Conservation (phyloP, 129 eudicot genomes). For the Tanacetum coccineum region DNA sequence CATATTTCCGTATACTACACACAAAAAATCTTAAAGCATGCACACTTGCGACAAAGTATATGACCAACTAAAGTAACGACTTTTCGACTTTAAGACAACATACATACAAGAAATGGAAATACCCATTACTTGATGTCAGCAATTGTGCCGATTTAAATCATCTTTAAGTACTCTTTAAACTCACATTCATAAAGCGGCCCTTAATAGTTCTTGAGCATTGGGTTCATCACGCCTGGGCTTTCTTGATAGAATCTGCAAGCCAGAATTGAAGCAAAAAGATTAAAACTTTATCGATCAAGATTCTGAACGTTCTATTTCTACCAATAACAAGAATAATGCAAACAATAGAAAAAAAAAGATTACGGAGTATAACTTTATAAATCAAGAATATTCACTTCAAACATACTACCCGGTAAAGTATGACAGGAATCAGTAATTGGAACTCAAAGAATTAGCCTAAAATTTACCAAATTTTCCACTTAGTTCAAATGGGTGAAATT, state of each 20-base stretch:
- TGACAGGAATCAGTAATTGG: background rate
- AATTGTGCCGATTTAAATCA: conserved; percentile 22
- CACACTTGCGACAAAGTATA: conserved; percentile 40
- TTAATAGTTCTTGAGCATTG: conserved; percentile 27
- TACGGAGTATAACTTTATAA: too few species aligned
- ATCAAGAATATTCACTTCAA: background rate
- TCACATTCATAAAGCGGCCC: conserved; percentile 32
- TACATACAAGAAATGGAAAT: conserved; percentile 49
- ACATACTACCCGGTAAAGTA: background rate
- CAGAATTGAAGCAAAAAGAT: conserved; percentile 19
- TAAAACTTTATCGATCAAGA: conserved; percentile 21
- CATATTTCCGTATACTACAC: conserved; percentile 38
- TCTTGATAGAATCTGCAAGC: conserved; percentile 39
- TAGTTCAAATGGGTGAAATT: background rate
- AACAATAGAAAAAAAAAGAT: background rate
- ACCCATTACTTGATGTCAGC: conserved; percentile 44
- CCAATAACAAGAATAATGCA: background rate
- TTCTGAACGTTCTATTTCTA: background rate
- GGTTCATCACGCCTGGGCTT: conserved; percentile 28
- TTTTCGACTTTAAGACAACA: conserved; percentile 31
- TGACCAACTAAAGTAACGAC: conserved; percentile 28
- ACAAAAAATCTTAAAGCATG: conserved; percentile 42
- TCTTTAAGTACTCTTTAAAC: conserved; percentile 27
- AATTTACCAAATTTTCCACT: conserved; percentile 2
- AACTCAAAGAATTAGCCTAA: background rate